Conservation (phyloP, 352 stramenopile genomes). For the Phytophthora sp. region DNA sequence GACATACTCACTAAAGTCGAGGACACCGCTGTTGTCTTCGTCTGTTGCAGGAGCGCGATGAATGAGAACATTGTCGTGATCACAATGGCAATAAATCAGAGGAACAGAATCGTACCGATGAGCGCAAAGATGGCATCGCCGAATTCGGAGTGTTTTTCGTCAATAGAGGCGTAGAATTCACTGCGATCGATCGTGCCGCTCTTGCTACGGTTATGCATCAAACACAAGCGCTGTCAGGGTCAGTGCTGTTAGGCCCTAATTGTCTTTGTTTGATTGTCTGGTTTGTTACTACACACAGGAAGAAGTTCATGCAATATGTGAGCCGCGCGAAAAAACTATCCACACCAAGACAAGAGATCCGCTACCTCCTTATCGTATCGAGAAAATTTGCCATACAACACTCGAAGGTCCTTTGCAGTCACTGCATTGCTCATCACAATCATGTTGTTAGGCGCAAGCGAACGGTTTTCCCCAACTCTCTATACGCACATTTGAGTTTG, state of each 20-base stretch:
- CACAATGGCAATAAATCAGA: too few relatives aligned
- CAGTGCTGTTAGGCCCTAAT: background rate
- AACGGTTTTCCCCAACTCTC: too few relatives aligned
- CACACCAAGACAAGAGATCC: background rate
- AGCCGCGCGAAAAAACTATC: background rate
- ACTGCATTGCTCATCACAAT: too few relatives aligned
- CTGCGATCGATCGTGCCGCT: conserved; percentile 69
- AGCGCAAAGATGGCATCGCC: conserved; percentile 77
- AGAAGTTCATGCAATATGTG: background rate
- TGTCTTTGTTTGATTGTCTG: background rate
- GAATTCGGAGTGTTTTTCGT: conserved; percentile 74
- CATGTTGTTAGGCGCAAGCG: too few relatives aligned
- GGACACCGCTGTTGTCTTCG: conserved; percentile 70
- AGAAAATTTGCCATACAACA: conserved; percentile 64
- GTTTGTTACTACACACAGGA: background rate
- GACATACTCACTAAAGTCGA: conserved; percentile 82
- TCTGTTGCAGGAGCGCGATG: conserved; percentile 21
- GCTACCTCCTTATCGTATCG: conserved; percentile 71
- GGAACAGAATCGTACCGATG: conserved; percentile 41
- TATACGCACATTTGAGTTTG: conserved; percentile 62
- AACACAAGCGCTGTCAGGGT: background rate
- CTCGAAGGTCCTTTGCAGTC: conserved; percentile 57
- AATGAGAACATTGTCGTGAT: too few relatives aligned
- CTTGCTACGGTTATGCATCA: conserved; percentile 40
- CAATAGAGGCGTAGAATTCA: conserved; percentile 75